These are phyloP conservation scores for Lepidium africanum DNA, from an alignment of 345 rosid species.

Conservation along the genomic window DNA sequence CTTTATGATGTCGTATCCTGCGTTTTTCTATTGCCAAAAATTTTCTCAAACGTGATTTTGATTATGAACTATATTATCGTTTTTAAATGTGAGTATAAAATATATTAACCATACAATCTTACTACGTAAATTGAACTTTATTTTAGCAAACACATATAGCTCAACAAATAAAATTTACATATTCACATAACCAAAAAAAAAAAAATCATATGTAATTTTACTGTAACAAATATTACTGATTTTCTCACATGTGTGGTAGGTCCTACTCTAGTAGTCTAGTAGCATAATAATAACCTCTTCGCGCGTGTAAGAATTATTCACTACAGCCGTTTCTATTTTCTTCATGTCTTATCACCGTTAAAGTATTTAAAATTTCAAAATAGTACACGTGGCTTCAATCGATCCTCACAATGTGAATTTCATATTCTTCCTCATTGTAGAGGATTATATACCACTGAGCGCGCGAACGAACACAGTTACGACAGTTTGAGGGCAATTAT, in stretches of 20 bases:
- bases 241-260: background rate
- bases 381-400: background rate
- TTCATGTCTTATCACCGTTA: background rate
- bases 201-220: background rate
- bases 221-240: background rate
- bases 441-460: background rate
- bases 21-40: too few relatives aligned
- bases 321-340: background rate
- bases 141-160: background rate
- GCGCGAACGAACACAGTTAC: background rate
- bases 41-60: too few relatives aligned
- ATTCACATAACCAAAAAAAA: background rate
- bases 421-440: background rate
- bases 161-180: background rate
- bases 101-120: background rate
- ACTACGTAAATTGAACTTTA: background rate
- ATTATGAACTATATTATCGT: too few relatives aligned
- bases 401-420: background rate
- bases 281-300: background rate
- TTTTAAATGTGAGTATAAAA: too few relatives aligned
- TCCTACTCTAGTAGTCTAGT: background rate
- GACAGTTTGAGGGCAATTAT: conserved; percentile 17
- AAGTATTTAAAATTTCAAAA: background rate
- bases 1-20: too few relatives aligned
- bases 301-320: background rate